phyloP scores from a whole-genome alignment of 495 filamentous ascomycete genomes.

The Margaritispora aquatica region DNA sequence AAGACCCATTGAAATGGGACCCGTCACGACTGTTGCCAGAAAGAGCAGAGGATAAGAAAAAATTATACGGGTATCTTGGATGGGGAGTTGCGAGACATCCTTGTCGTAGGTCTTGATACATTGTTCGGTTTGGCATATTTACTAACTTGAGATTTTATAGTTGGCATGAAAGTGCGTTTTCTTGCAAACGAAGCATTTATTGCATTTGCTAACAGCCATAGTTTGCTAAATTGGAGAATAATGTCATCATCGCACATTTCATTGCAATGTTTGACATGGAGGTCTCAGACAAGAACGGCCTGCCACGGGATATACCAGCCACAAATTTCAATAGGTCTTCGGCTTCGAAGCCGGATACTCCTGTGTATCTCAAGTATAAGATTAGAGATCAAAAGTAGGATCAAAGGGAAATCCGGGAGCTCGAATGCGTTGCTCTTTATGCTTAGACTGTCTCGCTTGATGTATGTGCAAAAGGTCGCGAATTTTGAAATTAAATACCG shows the following conservation, averaged over 20 bases:
- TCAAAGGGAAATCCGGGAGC: not conserved
- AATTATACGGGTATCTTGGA: constrained; percentile 30
- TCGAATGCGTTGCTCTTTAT: too few species aligned
- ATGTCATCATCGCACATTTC: constrained; percentile 37
- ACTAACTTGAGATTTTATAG: constrained; percentile 1
- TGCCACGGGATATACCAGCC: not conserved
- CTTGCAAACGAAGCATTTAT: not conserved
- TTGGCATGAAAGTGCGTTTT: constrained; percentile 31
- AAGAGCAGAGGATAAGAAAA: constrained; percentile 38
- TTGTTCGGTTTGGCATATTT: not conserved
- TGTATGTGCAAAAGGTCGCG: too few species aligned
- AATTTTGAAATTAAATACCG: too few species aligned
- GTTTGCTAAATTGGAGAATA: constrained; percentile 43
- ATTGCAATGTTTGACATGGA: constrained; percentile 29
- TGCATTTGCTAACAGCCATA: constrained; percentile 12
- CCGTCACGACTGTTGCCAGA: constrained; percentile 36
- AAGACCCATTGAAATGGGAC: constrained; percentile 36
- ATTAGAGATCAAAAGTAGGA: not conserved
- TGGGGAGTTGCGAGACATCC: constrained; percentile 42
- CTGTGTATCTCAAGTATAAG: constrained; percentile 6
- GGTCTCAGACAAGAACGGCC: constrained; percentile 21
- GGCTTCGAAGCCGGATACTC: not conserved
- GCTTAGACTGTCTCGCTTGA: too few species aligned
- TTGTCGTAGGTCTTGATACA: constrained; percentile 23
- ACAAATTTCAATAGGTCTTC: constrained; percentile 4